These are phyloP conservation scores for Solanum hybrid DNA, from an alignment of 305 asterid genomes.

Conservation along the genomic window DNA sequence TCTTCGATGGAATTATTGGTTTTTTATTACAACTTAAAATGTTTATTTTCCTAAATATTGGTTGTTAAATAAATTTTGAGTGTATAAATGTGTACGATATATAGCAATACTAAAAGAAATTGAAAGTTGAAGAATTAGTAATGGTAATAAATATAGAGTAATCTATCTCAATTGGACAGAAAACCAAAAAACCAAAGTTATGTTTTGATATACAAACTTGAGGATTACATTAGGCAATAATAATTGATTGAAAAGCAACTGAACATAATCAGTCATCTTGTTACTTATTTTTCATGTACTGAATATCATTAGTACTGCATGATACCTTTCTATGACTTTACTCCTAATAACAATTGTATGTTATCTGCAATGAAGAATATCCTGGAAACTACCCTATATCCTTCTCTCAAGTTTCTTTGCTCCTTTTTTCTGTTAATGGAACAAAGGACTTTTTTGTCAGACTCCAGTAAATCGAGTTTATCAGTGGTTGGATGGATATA, in stretches of 20 bases:
- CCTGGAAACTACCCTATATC: background rate
- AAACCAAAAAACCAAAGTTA: background rate
- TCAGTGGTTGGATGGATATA: background rate
- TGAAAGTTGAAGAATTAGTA: background rate
- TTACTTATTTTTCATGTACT: background rate
- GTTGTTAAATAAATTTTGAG: background rate
- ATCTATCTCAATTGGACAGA: background rate
- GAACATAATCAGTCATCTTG: background rate
- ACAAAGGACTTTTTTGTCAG: background rate
- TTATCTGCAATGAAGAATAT: conserved; percentile 6
- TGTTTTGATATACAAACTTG: background rate
- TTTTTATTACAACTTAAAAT: background rate
- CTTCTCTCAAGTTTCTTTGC: background rate
- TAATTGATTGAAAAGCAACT: background rate
- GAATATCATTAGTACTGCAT: background rate
- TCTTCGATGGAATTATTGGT: background rate
- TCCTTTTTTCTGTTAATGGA: background rate
- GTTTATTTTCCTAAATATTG: background rate
- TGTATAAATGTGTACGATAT: background rate
- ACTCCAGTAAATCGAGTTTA: background rate
- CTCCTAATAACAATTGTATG: background rate
- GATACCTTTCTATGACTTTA: background rate
- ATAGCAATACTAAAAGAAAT: background rate
- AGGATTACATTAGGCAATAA: background rate
- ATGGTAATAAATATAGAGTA: background rate